Percentiles rank a stretch among this genome's conserved stretches.
phyloP scores from a whole-genome alignment of 345 rosid genomes.

The Cochlearia excelsa region DNA sequence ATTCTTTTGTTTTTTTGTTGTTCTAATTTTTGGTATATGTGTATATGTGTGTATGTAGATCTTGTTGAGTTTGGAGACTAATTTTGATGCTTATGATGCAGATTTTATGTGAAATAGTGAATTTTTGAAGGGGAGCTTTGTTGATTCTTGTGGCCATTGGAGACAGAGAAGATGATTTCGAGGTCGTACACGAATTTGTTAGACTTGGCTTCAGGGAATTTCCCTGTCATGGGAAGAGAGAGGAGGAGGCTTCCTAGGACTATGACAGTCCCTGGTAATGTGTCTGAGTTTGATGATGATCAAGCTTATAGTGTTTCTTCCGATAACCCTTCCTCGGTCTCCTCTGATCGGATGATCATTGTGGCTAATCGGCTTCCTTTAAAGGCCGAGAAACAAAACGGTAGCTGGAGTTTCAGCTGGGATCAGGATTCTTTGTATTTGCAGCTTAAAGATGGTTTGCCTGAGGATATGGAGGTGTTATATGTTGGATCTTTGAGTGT shows the following conservation, averaged over 20 bases:
- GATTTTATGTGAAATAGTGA: constrained; percentile 24
- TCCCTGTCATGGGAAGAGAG: constrained; percentile 43
- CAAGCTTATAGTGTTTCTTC: constrained; percentile 39
- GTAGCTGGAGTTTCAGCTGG: constrained; percentile 40
- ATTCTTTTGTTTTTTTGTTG: neutral
- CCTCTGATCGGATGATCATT: constrained; percentile 41
- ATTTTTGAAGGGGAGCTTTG: neutral
- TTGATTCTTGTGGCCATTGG: constrained; percentile 13
- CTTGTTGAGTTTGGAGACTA: constrained; percentile 26
- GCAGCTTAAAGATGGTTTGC: constrained; percentile 42
- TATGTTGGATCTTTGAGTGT: constrained; percentile 42
- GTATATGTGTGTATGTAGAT: constrained; percentile 20
- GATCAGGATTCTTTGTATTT: constrained; percentile 37
- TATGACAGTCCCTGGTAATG: constrained; percentile 43
- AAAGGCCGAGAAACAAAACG: constrained; percentile 37
- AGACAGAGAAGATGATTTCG: constrained; percentile 36
- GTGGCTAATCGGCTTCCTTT: constrained; percentile 39
- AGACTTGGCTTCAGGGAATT: constrained; percentile 42
- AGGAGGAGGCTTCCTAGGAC: constrained; percentile 37
- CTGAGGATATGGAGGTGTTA: constrained; percentile 42
- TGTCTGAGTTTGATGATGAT: constrained; percentile 39
- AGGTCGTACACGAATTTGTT: constrained; percentile 40
- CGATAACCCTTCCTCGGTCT: constrained; percentile 38
- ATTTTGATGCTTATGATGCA: constrained; percentile 19
- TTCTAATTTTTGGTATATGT: neutral